Base-by-base conservation (phyloP, 2,329 filamentous ascomycete species). In the Gnomoniopsis sp. region DNA sequence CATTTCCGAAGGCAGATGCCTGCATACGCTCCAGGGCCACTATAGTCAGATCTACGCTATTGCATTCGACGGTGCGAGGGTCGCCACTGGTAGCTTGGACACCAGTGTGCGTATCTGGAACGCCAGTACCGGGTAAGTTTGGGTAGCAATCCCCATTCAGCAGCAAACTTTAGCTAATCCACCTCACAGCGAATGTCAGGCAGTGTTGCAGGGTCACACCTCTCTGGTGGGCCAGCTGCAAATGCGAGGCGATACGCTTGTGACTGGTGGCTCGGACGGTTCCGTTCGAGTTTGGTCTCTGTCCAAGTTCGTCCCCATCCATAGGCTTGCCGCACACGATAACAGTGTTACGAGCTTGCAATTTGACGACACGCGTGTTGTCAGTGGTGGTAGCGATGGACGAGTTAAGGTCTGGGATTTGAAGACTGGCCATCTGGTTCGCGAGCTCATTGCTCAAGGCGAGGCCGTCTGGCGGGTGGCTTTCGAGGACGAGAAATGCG, bases 11-110 rank as follows among this genome's bases (percentile, higher is more conserved):
- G 95, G 95, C 33, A 87, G 91, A 63, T 99, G 95, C 72, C 78
- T 98, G 56, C 88, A 93, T 65, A 97, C 92, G 0, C 80, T 99
- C 43, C 88, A 89, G 48, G 95, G 95, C 0, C 95, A 99, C 74
- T 99, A 97, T 75, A 98, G 93, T 71, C 95, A 99, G 71, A 99
- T 99, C 59, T 99, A 99, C 71, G 95, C 95, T 21, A 96, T 99
- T 70, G 95, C 95, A 1, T 99, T 98, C 74, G 95, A 99, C 71
- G 95, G 95, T 43, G 88, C 88, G 65, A 85, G 93, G 63, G 93
- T 99, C 59, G 93, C 96, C 38, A 99, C 95, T 11, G 95, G 95
- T 53, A 97, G 93, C 72, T 78, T 99, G 62, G 95, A 99, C 74
- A 99, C 95, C 3, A 97, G 93, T 67, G 93, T 99, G 26, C 84